Percentiles rank a stretch among this genome's conserved stretches.
Evolutionary conservation across 140 eudicot genomes (phyloP).

Genomic region (Flaveria floridana): DNA sequence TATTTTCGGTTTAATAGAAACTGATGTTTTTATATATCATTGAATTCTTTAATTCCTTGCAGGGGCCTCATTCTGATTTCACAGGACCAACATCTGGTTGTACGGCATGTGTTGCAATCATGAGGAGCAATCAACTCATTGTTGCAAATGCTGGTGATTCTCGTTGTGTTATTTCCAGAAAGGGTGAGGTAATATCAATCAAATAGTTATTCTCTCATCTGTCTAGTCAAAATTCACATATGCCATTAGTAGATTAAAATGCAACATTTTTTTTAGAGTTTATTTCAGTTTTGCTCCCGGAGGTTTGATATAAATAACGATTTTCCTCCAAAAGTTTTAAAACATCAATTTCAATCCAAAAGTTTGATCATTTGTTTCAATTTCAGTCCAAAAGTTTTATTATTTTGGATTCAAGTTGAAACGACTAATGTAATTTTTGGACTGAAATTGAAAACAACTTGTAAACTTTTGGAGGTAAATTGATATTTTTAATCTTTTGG

Average conservation of each 20-base stretch:
- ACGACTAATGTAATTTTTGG: too few relatives aligned
- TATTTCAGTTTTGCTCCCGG: too few relatives aligned
- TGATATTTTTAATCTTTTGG: too few relatives aligned
- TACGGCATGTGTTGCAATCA: conserved; percentile 87
- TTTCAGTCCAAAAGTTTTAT: too few relatives aligned
- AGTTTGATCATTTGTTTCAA: too few relatives aligned
- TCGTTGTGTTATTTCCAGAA: conserved; percentile 91
- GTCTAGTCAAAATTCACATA: neutral
- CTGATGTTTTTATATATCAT: neutral
- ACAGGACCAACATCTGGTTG: conserved; percentile 97
- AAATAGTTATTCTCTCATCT: conserved; percentile 1
- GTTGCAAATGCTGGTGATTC: conserved; percentile 98
- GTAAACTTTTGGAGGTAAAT: too few relatives aligned
- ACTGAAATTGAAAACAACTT: too few relatives aligned
- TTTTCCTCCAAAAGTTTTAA: too few relatives aligned
- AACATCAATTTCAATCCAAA: too few relatives aligned
- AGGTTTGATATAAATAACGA: too few relatives aligned
- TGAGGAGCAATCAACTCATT: conserved; percentile 70
- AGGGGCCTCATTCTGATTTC: conserved; percentile 99
- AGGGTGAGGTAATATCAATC: conserved; percentile 74
- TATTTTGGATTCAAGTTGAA: too few relatives aligned
- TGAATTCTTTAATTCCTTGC: conserved; percentile 12
- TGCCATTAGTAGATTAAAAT: neutral
- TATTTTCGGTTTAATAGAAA: neutral
- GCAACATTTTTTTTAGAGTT: too few relatives aligned